Evolutionary conservation across 495 filamentous ascomycete genomes (phyloP).

Genomic region (Trichoderma erinaceum): DNA sequence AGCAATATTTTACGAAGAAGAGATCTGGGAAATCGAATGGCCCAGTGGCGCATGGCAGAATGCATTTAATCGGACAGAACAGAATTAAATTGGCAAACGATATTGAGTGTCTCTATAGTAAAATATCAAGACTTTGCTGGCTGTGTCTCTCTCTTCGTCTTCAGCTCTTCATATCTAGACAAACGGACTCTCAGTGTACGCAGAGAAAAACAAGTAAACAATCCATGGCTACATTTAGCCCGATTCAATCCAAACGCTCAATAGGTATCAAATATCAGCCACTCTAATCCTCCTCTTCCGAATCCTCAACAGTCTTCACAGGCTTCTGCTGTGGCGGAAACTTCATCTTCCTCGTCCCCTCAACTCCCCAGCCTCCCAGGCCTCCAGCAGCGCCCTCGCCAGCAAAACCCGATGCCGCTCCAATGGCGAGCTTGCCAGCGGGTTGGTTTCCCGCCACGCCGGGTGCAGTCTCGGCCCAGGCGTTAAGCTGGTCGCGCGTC

Average conservation of each 20-base stretch:
- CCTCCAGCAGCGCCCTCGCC: constrained; percentile 14
- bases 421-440: constrained; percentile 22
- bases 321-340: constrained; percentile 16
- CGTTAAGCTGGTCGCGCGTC: constrained; percentile 20
- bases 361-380: constrained; percentile 21
- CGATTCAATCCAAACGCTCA: not conserved
- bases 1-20: no score
- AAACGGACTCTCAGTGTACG: no score
- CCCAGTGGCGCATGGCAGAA: no score
- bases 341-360: constrained; percentile 18
- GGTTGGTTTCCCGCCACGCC: constrained; percentile 23
- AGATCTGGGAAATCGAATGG: no score
- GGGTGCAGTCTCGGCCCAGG: constrained; percentile 22
- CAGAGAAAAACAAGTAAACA: no score
- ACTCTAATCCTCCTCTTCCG: not conserved
- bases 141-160: no score
- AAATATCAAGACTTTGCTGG: no score
- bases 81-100: no score
- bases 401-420: constrained; percentile 16
- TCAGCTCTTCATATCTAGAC: no score
- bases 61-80: no score
- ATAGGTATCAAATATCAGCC: not conserved
- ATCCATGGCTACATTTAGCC: not conserved
- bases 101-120: no score
- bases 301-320: constrained; percentile 11